Evolutionary conservation across 805 yeast species (phyloP), one percentile per base, ranked within the genome.

Genomic region (Cephaloascus albidus): DNA sequence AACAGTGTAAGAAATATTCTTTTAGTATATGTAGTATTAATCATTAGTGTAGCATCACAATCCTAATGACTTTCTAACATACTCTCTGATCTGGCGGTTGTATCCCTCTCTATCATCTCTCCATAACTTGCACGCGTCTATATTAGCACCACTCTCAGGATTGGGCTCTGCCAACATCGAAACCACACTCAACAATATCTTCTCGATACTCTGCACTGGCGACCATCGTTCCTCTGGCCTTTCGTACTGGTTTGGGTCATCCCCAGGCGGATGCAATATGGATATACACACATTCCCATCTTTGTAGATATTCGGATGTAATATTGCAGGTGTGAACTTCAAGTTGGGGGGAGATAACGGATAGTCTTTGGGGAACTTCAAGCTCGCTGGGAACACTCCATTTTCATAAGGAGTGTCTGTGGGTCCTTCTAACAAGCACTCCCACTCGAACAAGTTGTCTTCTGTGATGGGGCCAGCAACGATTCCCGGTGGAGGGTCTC

Each of bases 131-230:
- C 85, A 77, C 1, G 81, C 82, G 45, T 76, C 83, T 23, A 75
- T 74, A 52, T 93, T 87, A 37, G 98, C 98, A 10, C 97, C 97
- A 51, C 95, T 84, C 58, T 90, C 97, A 26, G 85, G 82, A 54
- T 93, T 93, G 3, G 98, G 97, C 60, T 93, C 96, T 19, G 97
- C 95, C 44, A 93, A 70, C 97, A 93, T 89, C 52, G 95, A 85
- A 72, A 89, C 78, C 18, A 93, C 97, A 58, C 95, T 83, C 43
- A 93, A 63, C 44, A 93, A 66, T 44, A 93, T 93, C 72, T 93
- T 93, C 62, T 93, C 98, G n/a, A 93, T 89, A 55, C 95, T 85
- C 58, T 93, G 98, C 23, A 93, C 89, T 0, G 98, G 98, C 4
- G 95, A 85, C 98, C 98, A 93, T 47, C 98, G 69, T 62, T 93